Evolutionary conservation across 2,329 filamentous ascomycete genomes (phyloP).

Genomic region (Diaporthe eres): DNA sequence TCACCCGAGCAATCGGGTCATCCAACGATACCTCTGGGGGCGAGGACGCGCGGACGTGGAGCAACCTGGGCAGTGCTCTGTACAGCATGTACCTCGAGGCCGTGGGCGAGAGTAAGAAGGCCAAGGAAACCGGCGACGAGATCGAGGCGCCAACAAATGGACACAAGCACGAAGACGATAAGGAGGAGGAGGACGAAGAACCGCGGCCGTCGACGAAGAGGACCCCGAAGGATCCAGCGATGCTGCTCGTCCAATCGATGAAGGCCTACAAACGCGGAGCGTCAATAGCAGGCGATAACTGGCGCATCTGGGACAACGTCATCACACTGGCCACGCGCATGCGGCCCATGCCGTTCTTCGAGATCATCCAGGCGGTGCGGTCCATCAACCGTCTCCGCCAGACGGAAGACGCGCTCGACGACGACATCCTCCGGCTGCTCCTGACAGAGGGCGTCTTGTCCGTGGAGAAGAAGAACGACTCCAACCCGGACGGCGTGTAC

Average conservation of each 20-base stretch:
- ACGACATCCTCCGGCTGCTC: conserved; percentile 78
- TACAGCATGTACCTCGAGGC: conserved; percentile 76
- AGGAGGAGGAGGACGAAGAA: conserved; percentile 49
- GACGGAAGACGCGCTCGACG: conserved; percentile 84
- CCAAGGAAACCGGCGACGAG: conserved; percentile 42
- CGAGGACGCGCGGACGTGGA: conserved; percentile 93
- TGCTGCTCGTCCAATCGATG: conserved; percentile 81
- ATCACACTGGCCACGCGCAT: conserved; percentile 87
- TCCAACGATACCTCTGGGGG: conserved; percentile 77
- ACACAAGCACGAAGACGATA: conserved; percentile 47
- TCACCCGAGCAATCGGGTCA: conserved; percentile 82
- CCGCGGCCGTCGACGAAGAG: conserved; percentile 26
- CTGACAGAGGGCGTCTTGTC: conserved; percentile 77
- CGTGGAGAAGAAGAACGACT: conserved; percentile 54
- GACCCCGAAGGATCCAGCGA: conserved; percentile 63
- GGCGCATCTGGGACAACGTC: conserved; percentile 97
- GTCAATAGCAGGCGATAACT: conserved; percentile 85
- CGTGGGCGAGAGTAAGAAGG: conserved; percentile 54
- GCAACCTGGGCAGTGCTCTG: conserved; percentile 89
- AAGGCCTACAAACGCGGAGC: conserved; percentile 90
- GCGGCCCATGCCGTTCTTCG: conserved; percentile 79
- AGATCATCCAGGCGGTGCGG: conserved; percentile 82
- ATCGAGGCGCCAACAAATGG: conserved; percentile 43
- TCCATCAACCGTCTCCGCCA: conserved; percentile 83
- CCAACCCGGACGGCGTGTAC: conserved; percentile 48